Base-by-base conservation (phyloP, 2,329 filamentous ascomycete genomes). In the Madurella fahalii region DNA sequence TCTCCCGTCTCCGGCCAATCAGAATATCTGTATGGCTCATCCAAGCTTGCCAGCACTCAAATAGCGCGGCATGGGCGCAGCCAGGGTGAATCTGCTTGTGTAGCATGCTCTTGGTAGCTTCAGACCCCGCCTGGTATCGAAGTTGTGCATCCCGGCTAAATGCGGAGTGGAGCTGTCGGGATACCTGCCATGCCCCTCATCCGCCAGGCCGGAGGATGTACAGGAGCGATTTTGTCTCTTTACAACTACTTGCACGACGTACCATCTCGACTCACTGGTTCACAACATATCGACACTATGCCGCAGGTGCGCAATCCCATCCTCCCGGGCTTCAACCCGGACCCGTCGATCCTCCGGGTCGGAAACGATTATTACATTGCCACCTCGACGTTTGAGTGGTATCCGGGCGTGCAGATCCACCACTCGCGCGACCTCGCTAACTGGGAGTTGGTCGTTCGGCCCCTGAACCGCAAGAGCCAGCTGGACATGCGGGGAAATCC, bases 401-500 rank as follows among this genome's bases (percentile, higher is more conserved):
- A 71, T 53, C 78, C 78, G 0, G 78, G 78, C 12, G 77, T 81
- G 17, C 78, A 80, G 61, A 81, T 81, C 56, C 77, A 80, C 60
- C 77, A 79, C 65, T 80, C 77, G 20, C 72, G 63, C 32, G 77
- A 81, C 53, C 70, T 81, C 3, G 77, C 77, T 37, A 80, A 80
- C 65, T 81, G 78, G 78, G 69, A 71, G 9, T 68, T 81, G 5
- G 61, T 72, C 11, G 69, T 65, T 0, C 76, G 77, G 1, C 79
- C 79, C 1, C 67, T 82, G 32, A 76, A 52, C 17, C 76, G 79
- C 57, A 76, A 74, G 61, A 70, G 65, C 45, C 79, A 81, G 65
- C 71, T 81, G 2, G 78, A 81, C 60, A 79, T 82, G 77, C 77
- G 80, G 15, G 79, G 79, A n/a, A 71, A 82, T 61, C 80, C 80